Evolutionary conservation across 352 stramenopile genomes (phyloP).

Genomic region (Pythium dissotocum): DNA sequence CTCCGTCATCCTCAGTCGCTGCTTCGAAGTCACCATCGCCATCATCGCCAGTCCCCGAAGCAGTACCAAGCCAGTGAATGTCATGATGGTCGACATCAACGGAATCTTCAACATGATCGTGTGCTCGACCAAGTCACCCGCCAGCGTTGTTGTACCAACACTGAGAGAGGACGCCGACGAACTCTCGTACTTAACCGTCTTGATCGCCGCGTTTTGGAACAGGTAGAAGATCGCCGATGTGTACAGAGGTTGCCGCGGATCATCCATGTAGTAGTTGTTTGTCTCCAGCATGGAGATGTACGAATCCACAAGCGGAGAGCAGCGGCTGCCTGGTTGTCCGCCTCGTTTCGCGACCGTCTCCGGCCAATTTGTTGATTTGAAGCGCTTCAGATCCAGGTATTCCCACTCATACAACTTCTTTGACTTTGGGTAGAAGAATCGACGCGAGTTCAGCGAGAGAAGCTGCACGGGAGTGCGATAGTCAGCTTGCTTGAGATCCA

Average conservation of each 20-base stretch:
- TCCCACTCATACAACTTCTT: constrained; percentile 20
- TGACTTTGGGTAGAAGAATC: constrained; percentile 11
- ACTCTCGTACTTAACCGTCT: constrained; percentile 29
- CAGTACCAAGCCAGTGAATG: constrained; percentile 33
- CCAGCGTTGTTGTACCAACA: too few relatives aligned
- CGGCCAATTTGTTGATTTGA: constrained; percentile 8
- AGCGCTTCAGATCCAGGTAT: constrained; percentile 4
- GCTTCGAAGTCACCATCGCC: constrained; percentile 25
- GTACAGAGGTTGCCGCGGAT: constrained; percentile 47
- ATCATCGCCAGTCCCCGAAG: constrained; percentile 31
- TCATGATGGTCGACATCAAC: constrained; percentile 36
- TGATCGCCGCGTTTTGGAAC: constrained; percentile 46
- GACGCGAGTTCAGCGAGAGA: constrained; percentile 12
- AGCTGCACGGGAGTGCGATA: constrained; percentile 7
- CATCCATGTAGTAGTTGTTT: constrained; percentile 49
- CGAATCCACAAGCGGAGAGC: constrained; percentile 44
- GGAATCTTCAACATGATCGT: constrained; percentile 6
- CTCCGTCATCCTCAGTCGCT: constrained; percentile 30
- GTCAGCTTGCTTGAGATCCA: background rate
- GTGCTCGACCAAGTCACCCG: too few relatives aligned
- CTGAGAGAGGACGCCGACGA: background rate
- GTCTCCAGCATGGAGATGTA: constrained; percentile 41
- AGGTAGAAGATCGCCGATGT: constrained; percentile 53
- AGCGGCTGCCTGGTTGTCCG: constrained; percentile 10
- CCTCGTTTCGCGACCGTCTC: background rate